Conservation (phyloP, 257 asterid genomes). For the Nicotiana undulata region DNA sequence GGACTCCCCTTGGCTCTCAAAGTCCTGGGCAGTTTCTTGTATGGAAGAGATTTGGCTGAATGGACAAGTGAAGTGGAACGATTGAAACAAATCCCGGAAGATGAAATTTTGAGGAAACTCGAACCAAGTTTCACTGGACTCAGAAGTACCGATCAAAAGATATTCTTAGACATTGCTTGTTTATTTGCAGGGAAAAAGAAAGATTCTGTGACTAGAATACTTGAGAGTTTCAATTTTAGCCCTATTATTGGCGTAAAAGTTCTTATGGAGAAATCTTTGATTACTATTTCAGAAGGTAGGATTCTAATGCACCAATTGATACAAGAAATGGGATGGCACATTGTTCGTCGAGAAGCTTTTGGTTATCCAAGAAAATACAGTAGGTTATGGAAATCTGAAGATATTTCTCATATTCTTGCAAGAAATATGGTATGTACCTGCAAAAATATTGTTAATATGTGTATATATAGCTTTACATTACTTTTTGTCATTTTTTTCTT, state of each 20-base stretch:
- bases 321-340: slow-evolving; percentile 8
- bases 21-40: background rate
- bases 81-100: background rate
- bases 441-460: background rate
- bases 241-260: background rate
- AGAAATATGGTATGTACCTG: background rate
- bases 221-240: background rate
- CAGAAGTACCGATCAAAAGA: background rate
- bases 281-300: background rate
- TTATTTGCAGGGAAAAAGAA: background rate
- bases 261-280: slow-evolving; percentile 4
- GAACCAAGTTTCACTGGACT: background rate
- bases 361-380: background rate
- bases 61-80: background rate
- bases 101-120: slow-evolving; percentile 5
- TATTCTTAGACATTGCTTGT: slow-evolving; percentile 8
- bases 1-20: slow-evolving; percentile 12
- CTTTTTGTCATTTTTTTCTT: background rate
- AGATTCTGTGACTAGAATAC: background rate
- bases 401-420: background rate
- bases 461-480: background rate
- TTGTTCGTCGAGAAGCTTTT: background rate
- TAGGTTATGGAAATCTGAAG: background rate
- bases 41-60: background rate
- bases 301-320: background rate